phyloP scores from a whole-genome alignment of 2,329 filamentous ascomycete species.

The Ampelomyces quisqualis region DNA sequence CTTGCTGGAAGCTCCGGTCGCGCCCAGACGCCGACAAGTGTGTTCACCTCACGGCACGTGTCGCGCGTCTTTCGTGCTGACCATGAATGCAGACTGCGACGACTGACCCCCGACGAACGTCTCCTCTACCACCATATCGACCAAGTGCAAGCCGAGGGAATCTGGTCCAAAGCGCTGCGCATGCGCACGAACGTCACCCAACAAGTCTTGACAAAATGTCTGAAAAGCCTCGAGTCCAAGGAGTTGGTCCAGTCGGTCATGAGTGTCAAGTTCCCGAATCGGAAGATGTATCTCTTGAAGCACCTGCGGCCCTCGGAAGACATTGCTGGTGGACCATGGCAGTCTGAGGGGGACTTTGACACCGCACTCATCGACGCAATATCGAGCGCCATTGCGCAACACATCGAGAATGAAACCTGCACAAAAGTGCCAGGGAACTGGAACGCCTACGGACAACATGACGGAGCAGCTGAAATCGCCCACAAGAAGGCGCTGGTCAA shows the following conservation, averaged over 20 bases:
- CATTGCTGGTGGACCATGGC: slow-evolving; percentile 92
- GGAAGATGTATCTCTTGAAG: slow-evolving; percentile 95
- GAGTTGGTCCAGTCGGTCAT: slow-evolving; percentile 85
- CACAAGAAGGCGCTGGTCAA: slow-evolving; percentile 42
- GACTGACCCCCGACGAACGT: slow-evolving; percentile 67
- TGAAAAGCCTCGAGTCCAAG: slow-evolving; percentile 81
- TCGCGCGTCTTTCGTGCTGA: slow-evolving; percentile 8
- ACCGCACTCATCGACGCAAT: slow-evolving; percentile 81
- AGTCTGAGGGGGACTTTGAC: slow-evolving; percentile 86
- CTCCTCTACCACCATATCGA: slow-evolving; percentile 90
- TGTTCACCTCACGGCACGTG: slow-evolving; percentile 2
- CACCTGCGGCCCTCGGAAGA: slow-evolving; percentile 83
- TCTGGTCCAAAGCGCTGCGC: slow-evolving; percentile 88
- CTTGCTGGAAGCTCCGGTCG: slow-evolving; percentile 42
- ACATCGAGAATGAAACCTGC: slow-evolving; percentile 71
- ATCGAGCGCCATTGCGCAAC: slow-evolving; percentile 70
- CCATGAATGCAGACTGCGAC: slow-evolving; percentile 36
- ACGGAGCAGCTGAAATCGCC: slow-evolving; percentile 35
- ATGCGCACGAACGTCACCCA: slow-evolving; percentile 79
- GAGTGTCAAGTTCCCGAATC: slow-evolving; percentile 83
- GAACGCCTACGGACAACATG: slow-evolving; percentile 46
- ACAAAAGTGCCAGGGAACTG: slow-evolving; percentile 54
- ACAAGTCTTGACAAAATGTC: slow-evolving; percentile 72
- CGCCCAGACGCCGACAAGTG: slow-evolving; percentile 42
- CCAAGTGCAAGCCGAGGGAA: slow-evolving; percentile 77